phyloP scores from a whole-genome alignment of 495 filamentous ascomycete species.

The Penicillium robsamsonii region DNA sequence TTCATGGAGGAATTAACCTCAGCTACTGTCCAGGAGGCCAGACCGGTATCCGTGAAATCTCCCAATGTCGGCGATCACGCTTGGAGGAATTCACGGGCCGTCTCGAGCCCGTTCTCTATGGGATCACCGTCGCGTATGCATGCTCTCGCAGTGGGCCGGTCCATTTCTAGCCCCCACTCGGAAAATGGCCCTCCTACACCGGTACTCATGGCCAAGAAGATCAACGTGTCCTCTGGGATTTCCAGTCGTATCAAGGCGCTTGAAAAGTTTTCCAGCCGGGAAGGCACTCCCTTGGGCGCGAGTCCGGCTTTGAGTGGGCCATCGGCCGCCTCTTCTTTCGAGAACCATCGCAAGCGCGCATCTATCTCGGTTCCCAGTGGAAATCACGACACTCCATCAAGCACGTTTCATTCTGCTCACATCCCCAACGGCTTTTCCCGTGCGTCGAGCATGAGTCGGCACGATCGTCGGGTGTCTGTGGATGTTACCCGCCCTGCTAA shows the following conservation, averaged over 20 bases:
- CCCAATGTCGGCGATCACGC: conserved; percentile 44
- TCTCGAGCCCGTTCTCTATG: conserved; percentile 46
- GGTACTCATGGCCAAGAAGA: conserved; percentile 61
- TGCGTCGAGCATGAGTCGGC: conserved; percentile 33
- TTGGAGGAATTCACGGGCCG: conserved; percentile 49
- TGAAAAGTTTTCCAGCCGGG: conserved; percentile 65
- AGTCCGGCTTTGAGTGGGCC: conserved; percentile 22
- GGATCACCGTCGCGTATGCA: conserved; percentile 39
- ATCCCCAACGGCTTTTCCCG: conserved; percentile 29
- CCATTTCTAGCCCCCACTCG: conserved; percentile 37
- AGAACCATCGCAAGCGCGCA: conserved; percentile 44
- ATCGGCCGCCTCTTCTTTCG: conserved; percentile 40
- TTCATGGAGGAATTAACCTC: conserved; percentile 87
- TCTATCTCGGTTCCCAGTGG: conserved; percentile 33
- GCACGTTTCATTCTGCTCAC: conserved; percentile 14
- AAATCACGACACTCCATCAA: conserved; percentile 14
- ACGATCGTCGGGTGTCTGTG: conserved; percentile 26
- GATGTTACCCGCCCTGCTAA: conserved; percentile 37
- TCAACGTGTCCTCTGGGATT: conserved; percentile 83
- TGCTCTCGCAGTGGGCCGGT: conserved; percentile 37
- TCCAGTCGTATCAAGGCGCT: conserved; percentile 87
- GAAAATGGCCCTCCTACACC: conserved; percentile 32
- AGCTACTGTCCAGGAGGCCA: conserved; percentile 79
- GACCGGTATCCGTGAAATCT: conserved; percentile 81
- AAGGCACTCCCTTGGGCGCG: conserved; percentile 32